Evolutionary conservation across 2,329 filamentous ascomycete genomes (phyloP), one percentile per base, ranked within the genome.

Genomic region (Arthrocladium fulminans): DNA sequence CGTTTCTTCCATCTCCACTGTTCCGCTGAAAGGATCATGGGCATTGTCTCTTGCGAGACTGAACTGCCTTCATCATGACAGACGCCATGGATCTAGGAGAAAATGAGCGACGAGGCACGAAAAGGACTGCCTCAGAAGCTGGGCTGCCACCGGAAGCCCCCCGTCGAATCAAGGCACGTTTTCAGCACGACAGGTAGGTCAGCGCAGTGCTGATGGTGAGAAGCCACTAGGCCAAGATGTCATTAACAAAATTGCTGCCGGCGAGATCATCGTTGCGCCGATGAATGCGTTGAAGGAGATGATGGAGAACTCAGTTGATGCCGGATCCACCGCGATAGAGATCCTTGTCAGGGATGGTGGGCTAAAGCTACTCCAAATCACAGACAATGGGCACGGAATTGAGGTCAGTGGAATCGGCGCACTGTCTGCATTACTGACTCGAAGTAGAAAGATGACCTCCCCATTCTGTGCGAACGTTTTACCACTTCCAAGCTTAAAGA

Each of bases 161-260:
- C 13, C 71, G 73, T 58, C 72, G 71, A 40, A 74, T 74, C 51
- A 70, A 70, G 63, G 71, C 69, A 61, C 45, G 62, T 62, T n/a
- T 60, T 65, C 22, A 67, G 65, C 23, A 24, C 25, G 12, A 34
- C 19, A 78, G 78, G 58, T 63, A 59, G 54, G 64, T 65, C 30
- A 53, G 49, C 49, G 42, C 17, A 37, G 29, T 20, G 35, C 27
- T 54, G 40, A 52, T 29, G n/a, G 47, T 22, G 30, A 46, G 17
- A 54, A 94, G 82, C 85, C 90, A 12, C 77, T 98, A 22, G 86
- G 94, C 60, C 82, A 86, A 54, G 84, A 92, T 69, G 92, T 98
- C 19, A 86, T 98, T 56, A 98, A 97, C 73, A 98, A 97, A 66
- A 98, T 98, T 57, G 92, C 92, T 1, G 92, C 92, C 0, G 92